Base-by-base conservation (phyloP, 2,329 filamentous ascomycete species). In the Ascocoryne sarcoides region DNA sequence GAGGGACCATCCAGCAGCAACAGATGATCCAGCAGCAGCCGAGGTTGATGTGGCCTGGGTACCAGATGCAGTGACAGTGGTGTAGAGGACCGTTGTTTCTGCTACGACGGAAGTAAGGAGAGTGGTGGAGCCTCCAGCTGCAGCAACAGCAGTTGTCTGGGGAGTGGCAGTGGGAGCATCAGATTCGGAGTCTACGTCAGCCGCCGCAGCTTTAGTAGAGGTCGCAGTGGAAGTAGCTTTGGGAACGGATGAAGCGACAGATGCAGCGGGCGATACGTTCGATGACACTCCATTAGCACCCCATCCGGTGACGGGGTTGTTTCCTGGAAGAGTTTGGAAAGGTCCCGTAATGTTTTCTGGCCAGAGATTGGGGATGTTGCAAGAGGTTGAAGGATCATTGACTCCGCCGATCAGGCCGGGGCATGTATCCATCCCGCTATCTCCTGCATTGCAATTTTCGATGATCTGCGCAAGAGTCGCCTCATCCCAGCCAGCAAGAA, bases 401-500 rank as follows among this genome's bases (percentile, higher is more conserved):
- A 73, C 50, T 31, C 72, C 71, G 39, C 69, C 66, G 41, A 66
- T 66, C 43, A 82, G 68, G 32, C 70, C 67, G 4, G 71, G 68
- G 64, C 80, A 86, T 48, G 71, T 66, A 47, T 81, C 72, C 65
- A 85, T 78, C 36, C 75, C 75, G 5, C 56, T 48, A 42, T 70
- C 70, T 36, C 75, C 71, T 33, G 71, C 73, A 52, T 78, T 66
- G 71, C 89, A 95, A 16, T 71, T 75, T 37, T 89, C 64, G 50
- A 92, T 70, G 19, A 85, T 86, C 18, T 73, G 46, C 59, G 88
- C 77, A 20, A 92, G 71, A 59, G 85, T 78, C 4, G 69, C 65
- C 4, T 64, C 56, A 3, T 88, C 74, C 86, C 86, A 93, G 31
- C 84, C 86, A 53, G 72, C 77, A 54, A 88, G 76, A 62, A 90